Percentiles rank a stretch among this genome's conserved stretches.
These are phyloP conservation scores for Ustilago esculenta DNA, from an alignment of 1,284 basidiomycete genomes.

Conservation along the genomic window DNA sequence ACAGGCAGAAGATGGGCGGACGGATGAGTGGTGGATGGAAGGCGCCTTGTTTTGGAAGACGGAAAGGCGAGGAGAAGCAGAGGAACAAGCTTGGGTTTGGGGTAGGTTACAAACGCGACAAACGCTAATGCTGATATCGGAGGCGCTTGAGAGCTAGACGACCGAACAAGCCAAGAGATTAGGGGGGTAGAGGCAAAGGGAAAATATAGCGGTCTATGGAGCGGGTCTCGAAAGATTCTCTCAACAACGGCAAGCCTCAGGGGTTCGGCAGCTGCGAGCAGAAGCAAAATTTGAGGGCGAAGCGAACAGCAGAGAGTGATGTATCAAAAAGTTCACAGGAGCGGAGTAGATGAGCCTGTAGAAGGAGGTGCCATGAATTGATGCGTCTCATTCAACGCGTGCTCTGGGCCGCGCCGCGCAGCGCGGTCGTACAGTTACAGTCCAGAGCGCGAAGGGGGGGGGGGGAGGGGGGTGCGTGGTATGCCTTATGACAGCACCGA, in stretches of 20 bases:
- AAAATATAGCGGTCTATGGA: no score
- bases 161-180: no score
- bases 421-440: background rate
- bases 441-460: no score
- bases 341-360: background rate
- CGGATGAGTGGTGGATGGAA: conserved; percentile 3
- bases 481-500: conserved; percentile 36
- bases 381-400: conserved; percentile 3
- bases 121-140: no score
- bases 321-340: background rate
- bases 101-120: no score
- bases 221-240: no score
- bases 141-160: no score
- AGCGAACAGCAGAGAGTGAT: background rate
- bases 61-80: background rate
- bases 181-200: no score
- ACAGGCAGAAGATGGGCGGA: no score
- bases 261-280: conserved; percentile 2
- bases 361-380: background rate
- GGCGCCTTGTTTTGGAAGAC: conserved; percentile 9
- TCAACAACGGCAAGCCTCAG: no score
- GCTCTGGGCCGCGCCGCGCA: background rate
- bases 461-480: background rate
- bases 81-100: no score
- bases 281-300: background rate